These are phyloP conservation scores for Beauveria varroae DNA, from an alignment of 2,329 filamentous ascomycete species.

Conservation along the genomic window DNA sequence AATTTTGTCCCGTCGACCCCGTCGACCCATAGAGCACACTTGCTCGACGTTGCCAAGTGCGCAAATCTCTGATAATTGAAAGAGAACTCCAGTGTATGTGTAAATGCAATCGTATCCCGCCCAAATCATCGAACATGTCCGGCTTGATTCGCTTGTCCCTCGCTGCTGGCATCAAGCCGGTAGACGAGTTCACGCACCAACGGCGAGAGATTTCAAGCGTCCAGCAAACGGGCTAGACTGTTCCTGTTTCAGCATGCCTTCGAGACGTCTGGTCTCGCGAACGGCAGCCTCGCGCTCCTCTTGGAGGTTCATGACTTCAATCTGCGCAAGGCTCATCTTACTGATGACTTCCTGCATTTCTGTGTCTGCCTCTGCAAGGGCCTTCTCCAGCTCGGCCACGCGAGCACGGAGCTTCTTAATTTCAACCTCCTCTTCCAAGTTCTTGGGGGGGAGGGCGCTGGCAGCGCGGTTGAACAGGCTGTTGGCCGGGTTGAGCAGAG, in stretches of 20 bases:
- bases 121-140: conserved; percentile 8
- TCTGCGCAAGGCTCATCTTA: conserved; percentile 73
- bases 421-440: conserved; percentile 64
- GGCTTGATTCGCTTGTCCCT: conserved; percentile 4
- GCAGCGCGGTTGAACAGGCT: conserved; percentile 24
- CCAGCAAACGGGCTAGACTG: conserved; percentile 44
- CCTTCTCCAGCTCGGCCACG: conserved; percentile 78
- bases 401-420: conserved; percentile 69
- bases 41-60: not conserved
- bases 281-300: conserved; percentile 67
- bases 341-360: conserved; percentile 79
- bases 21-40: conserved; percentile 10
- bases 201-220: conserved; percentile 27
- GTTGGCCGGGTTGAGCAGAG: conserved; percentile 26
- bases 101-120: conserved; percentile 22
- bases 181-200: conserved; percentile 14
- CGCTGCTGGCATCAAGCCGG: conserved; percentile 9
- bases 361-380: conserved; percentile 49
- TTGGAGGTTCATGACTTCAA: conserved; percentile 75
- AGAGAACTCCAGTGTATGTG: conserved; percentile 30
- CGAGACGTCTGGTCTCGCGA: conserved; percentile 61
- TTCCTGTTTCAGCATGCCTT: conserved; percentile 58
- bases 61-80: conserved; percentile 14
- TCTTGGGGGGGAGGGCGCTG: conserved; percentile 53
- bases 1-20: not conserved